Evolutionary conservation across 2,329 filamentous ascomycete species (phyloP).

Genomic region (Aureobasidium lini): DNA sequence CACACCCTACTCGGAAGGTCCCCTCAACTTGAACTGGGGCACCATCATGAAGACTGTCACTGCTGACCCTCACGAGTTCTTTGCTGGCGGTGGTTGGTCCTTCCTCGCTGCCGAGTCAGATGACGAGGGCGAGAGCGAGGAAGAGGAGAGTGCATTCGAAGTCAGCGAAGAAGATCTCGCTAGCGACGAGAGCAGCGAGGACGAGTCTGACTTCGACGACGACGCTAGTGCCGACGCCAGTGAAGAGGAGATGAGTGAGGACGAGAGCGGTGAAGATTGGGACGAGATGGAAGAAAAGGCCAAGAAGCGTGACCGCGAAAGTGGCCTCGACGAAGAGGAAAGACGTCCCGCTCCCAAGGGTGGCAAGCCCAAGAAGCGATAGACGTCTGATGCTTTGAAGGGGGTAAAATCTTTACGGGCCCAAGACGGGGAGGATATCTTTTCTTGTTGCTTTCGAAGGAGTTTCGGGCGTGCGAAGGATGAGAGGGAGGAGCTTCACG

Average conservation of each 20-base stretch:
- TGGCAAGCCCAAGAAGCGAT: slow-evolving; percentile 61
- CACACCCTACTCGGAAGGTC: slow-evolving; percentile 88
- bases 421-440: neutral
- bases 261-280: slow-evolving; percentile 78
- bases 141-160: slow-evolving; percentile 88
- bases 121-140: slow-evolving; percentile 66
- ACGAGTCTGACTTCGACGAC: slow-evolving; percentile 89
- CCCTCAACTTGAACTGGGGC: slow-evolving; percentile 95
- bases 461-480: slow-evolving; percentile 12
- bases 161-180: slow-evolving; percentile 76
- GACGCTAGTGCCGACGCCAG: slow-evolving; percentile 76
- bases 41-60: slow-evolving; percentile 99
- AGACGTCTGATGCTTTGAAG: neutral
- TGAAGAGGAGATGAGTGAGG: slow-evolving; percentile 53
- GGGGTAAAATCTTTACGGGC: neutral
- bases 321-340: slow-evolving; percentile 48
- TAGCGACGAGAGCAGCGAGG: slow-evolving; percentile 71
- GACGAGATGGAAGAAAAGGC: slow-evolving; percentile 89
- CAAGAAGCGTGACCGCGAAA: slow-evolving; percentile 54
- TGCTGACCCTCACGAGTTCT: slow-evolving; percentile 89
- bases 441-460: neutral
- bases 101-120: slow-evolving; percentile 87
- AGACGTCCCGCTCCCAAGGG: slow-evolving; percentile 30
- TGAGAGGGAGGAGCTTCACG: neutral
- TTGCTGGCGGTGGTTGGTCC: slow-evolving; percentile 87